Evolutionary conservation across 163 green algal genomes (phyloP), one percentile per base, ranked within the genome.

Genomic region (Trebouxia gelatinosa): DNA sequence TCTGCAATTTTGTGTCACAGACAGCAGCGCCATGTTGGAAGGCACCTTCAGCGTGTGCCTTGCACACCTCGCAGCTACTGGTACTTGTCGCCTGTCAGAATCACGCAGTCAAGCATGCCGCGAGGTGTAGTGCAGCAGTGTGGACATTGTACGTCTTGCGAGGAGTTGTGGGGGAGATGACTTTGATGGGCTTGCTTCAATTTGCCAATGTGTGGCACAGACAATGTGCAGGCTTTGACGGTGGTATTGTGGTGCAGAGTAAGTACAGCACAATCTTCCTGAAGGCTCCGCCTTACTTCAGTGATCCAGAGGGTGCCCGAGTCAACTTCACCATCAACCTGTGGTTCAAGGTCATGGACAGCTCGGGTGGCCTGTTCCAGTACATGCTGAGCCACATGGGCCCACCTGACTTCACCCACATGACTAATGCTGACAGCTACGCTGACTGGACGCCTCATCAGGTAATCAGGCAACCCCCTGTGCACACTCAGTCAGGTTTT

Each of bases 301-400:
- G 6, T 31, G 5, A 11, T 7, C 5, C 17, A 11, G 35, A 80
- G 16, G 39, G 39, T 1, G 19, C 39, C 61, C 32, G 6, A 16
- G 75, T 50, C 11, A 39, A 35, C 40, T 80, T 58, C 29, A 67
- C 61, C 19, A 61, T 80, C 61, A 80, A 71, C 34, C n/a, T 80
- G 1, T 80, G 75, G 75, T 37, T 80, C 39, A 57, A 58, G n/a
- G 39, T n/a, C 2, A 39, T 16, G 23, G 59, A 59, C 67, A 40
- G 28, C n/a, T 54, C 37, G 19, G 75, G 84, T n/a, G 61, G 67
- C 6, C 38, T 62, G 3, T 80, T 75, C 29, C 37, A 70, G 61
- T 80, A 80, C 40, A 29, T 80, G 13, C 66, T 74, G 40, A 74
- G 58, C 16, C 75, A 80, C 11, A 48, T 29, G 13, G 62, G 62